Evolutionary conservation across 2,329 filamentous ascomycete species (phyloP), one percentile per base, ranked within the genome.

Genomic region (Simplicillium sp.): DNA sequence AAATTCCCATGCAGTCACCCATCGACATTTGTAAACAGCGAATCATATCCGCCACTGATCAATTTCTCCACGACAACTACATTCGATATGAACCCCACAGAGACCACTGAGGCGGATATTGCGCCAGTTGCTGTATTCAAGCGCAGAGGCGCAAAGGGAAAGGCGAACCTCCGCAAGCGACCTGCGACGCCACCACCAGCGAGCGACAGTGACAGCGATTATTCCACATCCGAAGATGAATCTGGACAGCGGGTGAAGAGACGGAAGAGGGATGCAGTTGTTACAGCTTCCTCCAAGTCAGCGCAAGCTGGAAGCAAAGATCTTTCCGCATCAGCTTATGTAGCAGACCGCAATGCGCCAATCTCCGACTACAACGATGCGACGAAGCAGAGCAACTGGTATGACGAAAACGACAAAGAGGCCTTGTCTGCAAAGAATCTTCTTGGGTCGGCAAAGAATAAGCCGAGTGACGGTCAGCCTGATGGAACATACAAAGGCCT

Each of bases 371-470:
- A 75, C 52, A 90, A 90, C 59, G 89, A 96, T 58, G 90, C 92
- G 15, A 97, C 90, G 2, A 95, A 94, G 54, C 75, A 81, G 34
- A 83, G 76, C 42, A 86, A 94, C 58, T 96, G 88, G 89, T 92
- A 84, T 61, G 88, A 94, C 45, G 85, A 90, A 44, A 70, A 73
- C n/a, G 64, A 69, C 17, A 63, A 66, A 36, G 71, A 72, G 37
- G 56, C 55, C 2, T 44, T 66, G 6, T 67, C 66, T 4, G 50
- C 61, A 3, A 67, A 80, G 55, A 79, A 71, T 41, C 67, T 82
- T 0, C 65, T 82, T 14, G 79, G 76, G 9, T 77, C 67, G 29
- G 76, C 76, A 16, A 66, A 73, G 29, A 47, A 61, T 43, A 47
- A 56, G 7, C 44, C 59, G 8, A 57, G 57, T 17, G 20, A 25